Base-by-base conservation (phyloP, 192 early-diverging fungal genomes). In the Coemansia asiatica region DNA sequence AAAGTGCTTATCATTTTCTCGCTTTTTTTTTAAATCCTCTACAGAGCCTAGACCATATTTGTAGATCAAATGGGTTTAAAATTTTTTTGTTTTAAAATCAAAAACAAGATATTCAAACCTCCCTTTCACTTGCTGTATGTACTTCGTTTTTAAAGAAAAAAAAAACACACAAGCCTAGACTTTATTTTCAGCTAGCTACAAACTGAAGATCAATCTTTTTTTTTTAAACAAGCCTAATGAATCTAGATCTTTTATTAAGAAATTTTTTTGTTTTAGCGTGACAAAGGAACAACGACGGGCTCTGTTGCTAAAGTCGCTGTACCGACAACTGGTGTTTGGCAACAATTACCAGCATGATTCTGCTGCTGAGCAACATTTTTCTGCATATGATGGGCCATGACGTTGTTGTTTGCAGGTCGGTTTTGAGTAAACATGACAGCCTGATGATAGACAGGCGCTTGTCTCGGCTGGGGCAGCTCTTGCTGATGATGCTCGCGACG, bases 281-380 rank as follows among this genome's bases (percentile, higher is more conserved):
- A 48, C 9, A 33, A 49, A 8, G 46, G 46, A 15, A 21, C 27
- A 15, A 21, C 27, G 15, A 75, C 36, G 7, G 66, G 74, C 63
- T 78, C 75, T 22, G 75, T 78, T 18, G 44, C 47, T 36, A 78
- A 38, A 2, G 70, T 78, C 22, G 75, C 75, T 2, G 71, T 72
- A 26, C 75, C 75, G 6, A 78, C 59, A 1, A 63, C 61, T 6
- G 55, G 64, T 44, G 40, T 44, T 13, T 44, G 40, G 40, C 40
- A 44, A 16, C 40, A 44, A 44, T 44, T 44, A 12, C 40, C 15
- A 13, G 15, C 40, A 16, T 5, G 40, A 13, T 12, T 44, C 10
- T 44, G 40, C 40, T 44, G 3, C 40, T 16, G 40, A 5, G 5
- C 40, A 44, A 44, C 15, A 13, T 13, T 16, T 16, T 5, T 44